phyloP scores from a whole-genome alignment of 371 early-diverging fungal genomes.

The Apophysomyces elegans region DNA sequence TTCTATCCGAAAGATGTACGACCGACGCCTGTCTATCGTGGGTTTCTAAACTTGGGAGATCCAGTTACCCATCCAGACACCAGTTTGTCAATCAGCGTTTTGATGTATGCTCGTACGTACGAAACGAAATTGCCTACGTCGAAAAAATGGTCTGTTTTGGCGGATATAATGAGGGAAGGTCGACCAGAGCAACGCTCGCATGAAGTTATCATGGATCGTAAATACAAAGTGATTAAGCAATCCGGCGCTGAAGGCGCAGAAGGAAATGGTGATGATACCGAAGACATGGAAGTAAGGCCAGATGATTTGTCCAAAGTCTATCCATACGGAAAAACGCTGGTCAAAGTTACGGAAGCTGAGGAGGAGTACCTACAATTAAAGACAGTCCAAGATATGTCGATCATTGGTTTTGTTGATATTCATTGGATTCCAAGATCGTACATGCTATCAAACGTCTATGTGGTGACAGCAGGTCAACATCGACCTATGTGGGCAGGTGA shows the following conservation, averaged over 20 bases:
- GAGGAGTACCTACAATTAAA: constrained; percentile 58
- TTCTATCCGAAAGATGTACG: constrained; percentile 60
- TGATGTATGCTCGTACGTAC: constrained; percentile 62
- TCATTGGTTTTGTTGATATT: constrained; percentile 60
- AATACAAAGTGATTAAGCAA: constrained; percentile 37
- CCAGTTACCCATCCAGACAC: constrained; percentile 33
- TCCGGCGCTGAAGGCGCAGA: constrained; percentile 31
- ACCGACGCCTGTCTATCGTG: constrained; percentile 62
- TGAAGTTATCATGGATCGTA: constrained; percentile 49
- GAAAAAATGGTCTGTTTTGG: constrained; percentile 65
- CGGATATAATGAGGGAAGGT: constrained; percentile 33
- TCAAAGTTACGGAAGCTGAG: constrained; percentile 66
- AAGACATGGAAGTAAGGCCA: constrained; percentile 34
- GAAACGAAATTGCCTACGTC: constrained; percentile 52
- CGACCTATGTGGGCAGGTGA: constrained; percentile 28
- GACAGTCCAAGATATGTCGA: constrained; percentile 61
- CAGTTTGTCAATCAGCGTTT: constrained; percentile 55
- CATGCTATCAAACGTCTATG: constrained; percentile 55
- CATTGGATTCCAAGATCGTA: constrained; percentile 65
- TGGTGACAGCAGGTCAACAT: constrained; percentile 41
- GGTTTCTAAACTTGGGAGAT: constrained; percentile 60
- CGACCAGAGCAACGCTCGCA: constrained; percentile 32
- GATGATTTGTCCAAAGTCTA: constrained; percentile 69
- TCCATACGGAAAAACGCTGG: constrained; percentile 69
- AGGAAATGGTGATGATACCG: constrained; percentile 12